Base-by-base conservation (phyloP, 192 early-diverging fungal genomes). In the Chytriomyces sp. region DNA sequence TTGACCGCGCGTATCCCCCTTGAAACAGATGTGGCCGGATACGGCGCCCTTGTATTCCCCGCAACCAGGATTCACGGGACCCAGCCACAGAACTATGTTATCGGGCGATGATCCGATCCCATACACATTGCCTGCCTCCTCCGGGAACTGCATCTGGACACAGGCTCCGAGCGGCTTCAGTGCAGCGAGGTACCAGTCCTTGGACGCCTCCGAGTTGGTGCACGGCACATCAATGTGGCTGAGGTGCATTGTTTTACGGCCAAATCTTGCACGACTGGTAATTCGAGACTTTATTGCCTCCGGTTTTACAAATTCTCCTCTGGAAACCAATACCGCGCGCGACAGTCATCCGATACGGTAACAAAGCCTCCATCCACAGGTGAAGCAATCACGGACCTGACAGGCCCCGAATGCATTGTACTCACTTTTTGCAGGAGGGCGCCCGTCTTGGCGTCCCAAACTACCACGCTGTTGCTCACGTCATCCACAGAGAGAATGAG, bases 371-470 rank as follows among this genome's bases (percentile, higher is more conserved):
- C 73, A 72, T 89, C 90, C 6, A 79, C 74, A 5, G 89, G 88
- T 0, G 89, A 90, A 0, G 90, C 80, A 2, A 86, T 82, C 7
- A 91, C 64, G 53, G 85, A 83, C 33, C 87, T 75, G n/a, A 90
- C 81, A 59, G 78, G 52, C 6, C 76, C 77, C 44, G 83, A 75
- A 62, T 89, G 90, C 7, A 85, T 82, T 69, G 52, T 37, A 8
- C 64, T 17, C 37, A 80, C 81, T 56, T 82, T 80, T 65, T 78
- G 83, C 30, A 92, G 49, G 10, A 92, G 72, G 6, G 31, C 40
- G 14, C 89, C 91, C 3, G 88, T 89, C 25, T 84, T 71, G 0
- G 92, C 81, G 70, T 93, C 92, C 91, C 92, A 94, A 63, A 77
- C 84, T 1, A 86, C 80, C 33, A 93, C 80, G 7, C 78, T 73